Evolutionary conservation across 805 yeast species (phyloP), one percentile per base, ranked within the genome.

Genomic region (Metschnikowia lochheadii): DNA sequence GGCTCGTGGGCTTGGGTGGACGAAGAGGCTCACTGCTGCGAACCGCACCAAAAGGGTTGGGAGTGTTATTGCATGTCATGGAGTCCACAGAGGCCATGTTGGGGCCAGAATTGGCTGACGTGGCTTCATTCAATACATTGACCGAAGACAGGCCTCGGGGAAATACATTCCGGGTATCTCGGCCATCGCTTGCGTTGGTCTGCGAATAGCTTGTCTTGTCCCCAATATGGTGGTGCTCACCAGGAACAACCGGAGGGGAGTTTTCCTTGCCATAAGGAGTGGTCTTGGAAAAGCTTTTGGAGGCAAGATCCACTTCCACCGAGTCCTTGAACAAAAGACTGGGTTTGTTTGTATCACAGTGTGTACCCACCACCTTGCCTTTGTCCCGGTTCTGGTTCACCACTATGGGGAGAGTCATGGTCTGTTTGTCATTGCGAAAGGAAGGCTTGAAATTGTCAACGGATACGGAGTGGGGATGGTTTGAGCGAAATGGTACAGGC

Each of bases 41-140:
- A 18, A 56, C 38, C 3, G 52, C 58, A 13, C 11, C 35, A 32
- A 51, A 56, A 3, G 60, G 60, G 26, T 56, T 39, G 15, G 49
- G 52, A 2, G 54, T 46, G 10, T 33, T 37, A 11, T 21, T 34
- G 34, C 33, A 35, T 8, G 29, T 47, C 33, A 31, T n/a, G 10
- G 43, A 26, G 15, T 40, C 43, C 34, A 15, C 43, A 26, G 43
- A 40, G 11, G 20, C 34, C 21, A 17, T 33, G 21, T 40, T 40
- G 21, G 20, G 21, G 34, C 15, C 41, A 3, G 41, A 29, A 26
- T 26, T 31, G 3, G 32, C 32, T 15, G 41, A 39, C 17, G n/a
- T 21, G n/a, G 41, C 8, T 11, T 39, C 41, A 21, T 23, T 39
- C 14, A 23, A 23, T 11, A n/a, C 32, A 21, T n/a, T 8, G 1